phyloP scores from a whole-genome alignment of 805 yeast genomes.

The Candida taoyuanica region DNA sequence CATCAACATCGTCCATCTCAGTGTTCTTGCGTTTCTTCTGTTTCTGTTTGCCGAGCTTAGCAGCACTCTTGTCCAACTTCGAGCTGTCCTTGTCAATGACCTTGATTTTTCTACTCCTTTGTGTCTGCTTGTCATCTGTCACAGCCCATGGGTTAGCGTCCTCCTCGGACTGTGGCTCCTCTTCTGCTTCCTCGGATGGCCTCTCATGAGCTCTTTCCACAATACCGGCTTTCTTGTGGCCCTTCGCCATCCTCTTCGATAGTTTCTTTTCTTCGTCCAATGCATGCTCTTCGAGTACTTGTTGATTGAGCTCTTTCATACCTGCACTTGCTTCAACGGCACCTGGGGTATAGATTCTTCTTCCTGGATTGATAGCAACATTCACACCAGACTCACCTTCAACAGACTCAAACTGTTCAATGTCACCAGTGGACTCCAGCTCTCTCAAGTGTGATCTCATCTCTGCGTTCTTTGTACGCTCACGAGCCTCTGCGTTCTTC shows the following conservation, averaged over 20 bases:
- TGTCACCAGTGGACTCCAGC: conserved; percentile 43
- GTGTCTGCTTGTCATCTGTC: conserved; percentile 23
- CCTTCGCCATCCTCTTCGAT: conserved; percentile 34
- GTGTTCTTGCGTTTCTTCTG: conserved; percentile 31
- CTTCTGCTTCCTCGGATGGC: background rate
- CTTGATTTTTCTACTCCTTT: conserved; percentile 42
- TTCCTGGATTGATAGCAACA: conserved; percentile 60
- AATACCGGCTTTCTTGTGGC: conserved; percentile 14
- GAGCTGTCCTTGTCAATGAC: conserved; percentile 49
- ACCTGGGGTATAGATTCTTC: conserved; percentile 73
- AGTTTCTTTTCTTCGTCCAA: conserved; percentile 48
- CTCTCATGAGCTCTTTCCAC: conserved; percentile 2
- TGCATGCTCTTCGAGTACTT: conserved; percentile 40
- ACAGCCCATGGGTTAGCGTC: conserved; percentile 49
- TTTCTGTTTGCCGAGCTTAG: conserved; percentile 18
- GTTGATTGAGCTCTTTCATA: conserved; percentile 33
- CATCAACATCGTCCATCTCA: conserved; percentile 37
- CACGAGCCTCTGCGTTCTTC: conserved; percentile 80
- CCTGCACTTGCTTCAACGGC: conserved; percentile 27
- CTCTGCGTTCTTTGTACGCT: conserved; percentile 52
- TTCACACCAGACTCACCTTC: conserved; percentile 40
- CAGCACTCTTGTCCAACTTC: conserved; percentile 40
- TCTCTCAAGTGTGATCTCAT: conserved; percentile 48
- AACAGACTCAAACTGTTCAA: conserved; percentile 33
- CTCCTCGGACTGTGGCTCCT: conserved; percentile 19